These are phyloP conservation scores for Truncatella angustata DNA, from an alignment of 2,329 filamentous ascomycete species.

Conservation along the genomic window DNA sequence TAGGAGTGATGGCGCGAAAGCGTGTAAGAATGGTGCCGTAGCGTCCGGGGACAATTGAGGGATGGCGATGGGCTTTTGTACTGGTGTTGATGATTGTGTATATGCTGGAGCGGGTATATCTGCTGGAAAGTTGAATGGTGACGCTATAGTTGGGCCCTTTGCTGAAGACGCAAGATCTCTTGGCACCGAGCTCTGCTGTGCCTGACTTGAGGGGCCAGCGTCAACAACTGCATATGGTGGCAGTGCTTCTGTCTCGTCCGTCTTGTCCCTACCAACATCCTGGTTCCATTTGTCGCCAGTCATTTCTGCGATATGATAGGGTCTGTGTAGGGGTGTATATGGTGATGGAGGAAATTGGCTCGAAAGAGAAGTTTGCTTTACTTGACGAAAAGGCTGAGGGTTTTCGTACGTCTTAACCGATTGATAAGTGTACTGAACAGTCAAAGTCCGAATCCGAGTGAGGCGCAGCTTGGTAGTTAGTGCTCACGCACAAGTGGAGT, in stretches of 20 bases:
- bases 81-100: conserved; percentile 4
- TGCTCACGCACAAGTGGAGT: neutral
- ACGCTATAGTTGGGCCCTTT: conserved; percentile 27
- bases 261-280: neutral
- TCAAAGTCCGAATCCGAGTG: conserved; percentile 1
- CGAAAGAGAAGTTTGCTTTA: neutral
- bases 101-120: conserved; percentile 30
- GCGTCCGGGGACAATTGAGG: conserved; percentile 34
- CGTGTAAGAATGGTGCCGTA: conserved; percentile 36
- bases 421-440: neutral
- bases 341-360: neutral
- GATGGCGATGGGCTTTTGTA: conserved; percentile 35
- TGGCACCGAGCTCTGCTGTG: neutral
- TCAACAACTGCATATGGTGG: neutral
- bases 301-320: neutral
- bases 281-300: conserved; percentile 3
- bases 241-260: neutral
- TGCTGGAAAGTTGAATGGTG: conserved; percentile 40
- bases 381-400: neutral
- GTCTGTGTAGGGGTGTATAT: neutral
- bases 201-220: neutral
- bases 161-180: neutral
- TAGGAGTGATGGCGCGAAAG: conserved; percentile 37
- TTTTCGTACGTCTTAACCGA: neutral
- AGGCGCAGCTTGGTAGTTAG: conserved; percentile 1